A percentile compares a stretch with the other conserved stretches of the same genome.
These are phyloP conservation scores for Serendipita vermifera DNA, from an alignment of 768 basidiomycete genomes.

Conservation along the genomic window DNA sequence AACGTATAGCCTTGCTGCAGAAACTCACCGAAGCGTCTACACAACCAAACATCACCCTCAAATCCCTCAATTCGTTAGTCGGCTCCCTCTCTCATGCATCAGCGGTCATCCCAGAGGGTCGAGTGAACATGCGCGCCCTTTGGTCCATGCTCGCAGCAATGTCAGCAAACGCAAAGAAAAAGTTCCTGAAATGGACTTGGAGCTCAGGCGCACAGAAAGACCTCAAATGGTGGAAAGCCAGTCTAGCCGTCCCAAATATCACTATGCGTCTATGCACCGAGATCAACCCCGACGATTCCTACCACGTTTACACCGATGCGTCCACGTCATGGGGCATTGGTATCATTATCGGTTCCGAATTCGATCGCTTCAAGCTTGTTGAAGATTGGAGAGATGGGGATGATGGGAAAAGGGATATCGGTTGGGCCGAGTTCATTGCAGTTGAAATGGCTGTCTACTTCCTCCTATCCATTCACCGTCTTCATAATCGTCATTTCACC, in stretches of 20 bases:
- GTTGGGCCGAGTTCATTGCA: conserved; percentile 36
- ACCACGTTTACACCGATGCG: conserved; percentile 30
- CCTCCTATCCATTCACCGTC: conserved; percentile 19
- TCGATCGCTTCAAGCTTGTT: conserved; percentile 31
- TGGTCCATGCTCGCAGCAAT: neutral
- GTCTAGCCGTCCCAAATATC: neutral
- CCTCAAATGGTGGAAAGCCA: neutral
- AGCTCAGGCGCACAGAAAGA: neutral
- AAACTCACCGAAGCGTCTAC: neutral
- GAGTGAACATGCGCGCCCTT: neutral
- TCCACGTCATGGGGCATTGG: conserved; percentile 32
- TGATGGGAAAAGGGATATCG: conserved; percentile 22
- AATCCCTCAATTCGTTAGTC: neutral
- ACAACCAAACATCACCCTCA: neutral
- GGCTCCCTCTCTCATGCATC: neutral
- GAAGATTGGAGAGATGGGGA: conserved; percentile 22
- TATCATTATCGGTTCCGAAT: conserved; percentile 23
- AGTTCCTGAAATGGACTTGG: neutral
- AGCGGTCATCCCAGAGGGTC: neutral
- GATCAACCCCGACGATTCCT: neutral
- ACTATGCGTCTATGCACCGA: neutral
- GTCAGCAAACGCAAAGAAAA: neutral
- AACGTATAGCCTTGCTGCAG: neutral
- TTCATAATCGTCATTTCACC: conserved; percentile 18
- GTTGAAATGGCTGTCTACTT: conserved; percentile 30